Conservation (phyloP, 805 yeast species). For the Candida tammaniensis region DNA sequence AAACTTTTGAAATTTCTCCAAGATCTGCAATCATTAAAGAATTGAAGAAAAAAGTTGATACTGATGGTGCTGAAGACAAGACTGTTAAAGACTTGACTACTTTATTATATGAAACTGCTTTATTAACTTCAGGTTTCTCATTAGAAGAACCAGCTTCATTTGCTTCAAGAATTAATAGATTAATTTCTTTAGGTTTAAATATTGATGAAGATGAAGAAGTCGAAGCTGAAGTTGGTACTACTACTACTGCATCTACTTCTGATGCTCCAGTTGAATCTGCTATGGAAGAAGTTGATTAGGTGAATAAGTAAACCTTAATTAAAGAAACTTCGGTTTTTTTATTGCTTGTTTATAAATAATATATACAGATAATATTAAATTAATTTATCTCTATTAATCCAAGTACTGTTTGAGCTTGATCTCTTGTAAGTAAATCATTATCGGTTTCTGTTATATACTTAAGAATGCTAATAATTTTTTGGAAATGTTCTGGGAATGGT, state of each 20-base stretch:
- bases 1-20: constrained; percentile 98
- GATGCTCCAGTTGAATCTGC: constrained; percentile 85
- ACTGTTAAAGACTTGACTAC: constrained; percentile 97
- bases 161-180: constrained; percentile 97
- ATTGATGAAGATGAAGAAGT: constrained; percentile 83
- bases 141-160: constrained; percentile 98
- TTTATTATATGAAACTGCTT: constrained; percentile 94
- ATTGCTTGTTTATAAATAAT: constrained; percentile 9
- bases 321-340: background rate
- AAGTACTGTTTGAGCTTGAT: constrained; percentile 45
- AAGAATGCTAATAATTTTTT: constrained; percentile 39
- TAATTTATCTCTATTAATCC: constrained; percentile 4
- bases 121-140: constrained; percentile 97
- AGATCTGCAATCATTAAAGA: constrained; percentile 92
- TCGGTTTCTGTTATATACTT: constrained; percentile 48
- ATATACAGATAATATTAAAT: constrained; percentile 1
- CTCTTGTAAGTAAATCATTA: constrained; percentile 55
- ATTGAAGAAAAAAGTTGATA: constrained; percentile 93
- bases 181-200: constrained; percentile 96
- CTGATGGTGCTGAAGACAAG: constrained; percentile 97
- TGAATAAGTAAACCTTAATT: too few relatives aligned
- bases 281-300: constrained; percentile 98
- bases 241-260: constrained; percentile 45
- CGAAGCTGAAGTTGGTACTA: constrained; percentile 49
- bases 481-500: constrained; percentile 51